Conservation (phyloP, 2,329 filamentous ascomycete species). For the Diplocarpon rosae region DNA sequence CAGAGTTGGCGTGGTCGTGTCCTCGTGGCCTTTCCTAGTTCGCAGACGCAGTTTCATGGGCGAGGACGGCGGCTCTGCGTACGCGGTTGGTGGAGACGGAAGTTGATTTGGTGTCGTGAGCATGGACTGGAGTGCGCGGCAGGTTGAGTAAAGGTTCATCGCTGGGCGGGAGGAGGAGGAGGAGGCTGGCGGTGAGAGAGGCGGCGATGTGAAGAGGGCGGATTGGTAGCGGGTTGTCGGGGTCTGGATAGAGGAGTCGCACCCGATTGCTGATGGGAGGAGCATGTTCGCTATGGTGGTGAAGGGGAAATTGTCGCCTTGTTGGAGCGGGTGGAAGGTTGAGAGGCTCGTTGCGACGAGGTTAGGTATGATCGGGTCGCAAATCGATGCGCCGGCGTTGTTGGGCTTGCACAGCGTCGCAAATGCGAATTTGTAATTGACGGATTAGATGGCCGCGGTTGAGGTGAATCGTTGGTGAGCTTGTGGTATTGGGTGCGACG, state of each 20-base stretch:
- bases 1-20: slow-evolving; percentile 13
- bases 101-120: slow-evolving; percentile 37
- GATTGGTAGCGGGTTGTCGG: slow-evolving; percentile 30
- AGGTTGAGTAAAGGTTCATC: slow-evolving; percentile 46
- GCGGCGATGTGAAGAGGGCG: slow-evolving; percentile 46
- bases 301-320: background rate
- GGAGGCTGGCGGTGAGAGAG: slow-evolving; percentile 36
- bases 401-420: slow-evolving; percentile 8
- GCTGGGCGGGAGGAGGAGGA: slow-evolving; percentile 36
- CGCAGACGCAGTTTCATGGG: slow-evolving; percentile 45
- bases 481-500: slow-evolving; percentile 6
- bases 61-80: slow-evolving; percentile 15
- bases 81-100: slow-evolving; percentile 42
- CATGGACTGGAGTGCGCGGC: slow-evolving; percentile 50
- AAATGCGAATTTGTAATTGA: background rate
- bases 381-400: slow-evolving; percentile 18
- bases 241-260: slow-evolving; percentile 35
- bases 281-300: slow-evolving; percentile 35
- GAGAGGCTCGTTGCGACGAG: slow-evolving; percentile 9
- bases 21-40: slow-evolving; percentile 29
- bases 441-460: background rate
- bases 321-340: slow-evolving; percentile 1
- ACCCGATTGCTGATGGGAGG: slow-evolving; percentile 46
- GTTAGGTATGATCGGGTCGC: background rate
- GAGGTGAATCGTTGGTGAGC: slow-evolving; percentile 8